These are phyloP conservation scores for Penicilliopsis zonata DNA, from an alignment of 495 filamentous ascomycete species.

Conservation along the genomic window DNA sequence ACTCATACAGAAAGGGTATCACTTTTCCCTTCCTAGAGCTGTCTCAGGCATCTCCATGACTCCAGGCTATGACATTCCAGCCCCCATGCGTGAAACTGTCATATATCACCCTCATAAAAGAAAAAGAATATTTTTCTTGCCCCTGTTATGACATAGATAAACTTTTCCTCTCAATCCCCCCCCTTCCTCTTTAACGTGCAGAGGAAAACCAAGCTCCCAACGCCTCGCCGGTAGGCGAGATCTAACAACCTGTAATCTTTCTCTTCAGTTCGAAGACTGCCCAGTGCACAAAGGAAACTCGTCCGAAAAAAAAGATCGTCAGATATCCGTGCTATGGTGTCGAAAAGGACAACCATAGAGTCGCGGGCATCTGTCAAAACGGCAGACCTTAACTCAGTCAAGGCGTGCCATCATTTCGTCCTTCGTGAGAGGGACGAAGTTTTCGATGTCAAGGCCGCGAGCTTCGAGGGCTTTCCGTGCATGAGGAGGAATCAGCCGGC, in stretches of 20 bases:
- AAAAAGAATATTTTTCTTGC: slow-evolving; percentile 18
- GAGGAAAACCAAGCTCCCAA: slow-evolving; percentile 19
- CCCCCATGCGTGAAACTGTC: slow-evolving; percentile 21
- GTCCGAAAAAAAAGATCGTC: slow-evolving; percentile 22
- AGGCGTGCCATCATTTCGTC: slow-evolving; percentile 96
- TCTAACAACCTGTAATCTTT: slow-evolving; percentile 10
- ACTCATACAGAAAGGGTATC: slow-evolving; percentile 40
- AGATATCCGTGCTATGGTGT: slow-evolving; percentile 18
- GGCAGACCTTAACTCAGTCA: slow-evolving; percentile 53
- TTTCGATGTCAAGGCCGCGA: slow-evolving; percentile 83
- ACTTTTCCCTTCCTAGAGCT: slow-evolving; percentile 38
- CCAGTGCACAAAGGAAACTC: slow-evolving; percentile 20
- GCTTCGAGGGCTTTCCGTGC: slow-evolving; percentile 59
- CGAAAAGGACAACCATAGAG: slow-evolving; percentile 14
- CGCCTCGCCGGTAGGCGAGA: slow-evolving; percentile 11
- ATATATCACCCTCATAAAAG: slow-evolving; percentile 16
- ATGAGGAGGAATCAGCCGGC: slow-evolving; percentile 75
- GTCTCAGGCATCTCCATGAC: slow-evolving; percentile 35
- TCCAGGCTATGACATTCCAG: slow-evolving; percentile 29
- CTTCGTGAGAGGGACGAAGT: slow-evolving; percentile 79
- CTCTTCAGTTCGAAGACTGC: slow-evolving; percentile 19
- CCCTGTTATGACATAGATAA: slow-evolving; percentile 17
- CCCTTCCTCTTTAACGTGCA: slow-evolving; percentile 10
- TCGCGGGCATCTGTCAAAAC: slow-evolving; percentile 30
- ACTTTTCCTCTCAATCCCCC: slow-evolving; percentile 10